phyloP scores from a whole-genome alignment of 2,329 filamentous ascomycete genomes.

The Talaromyces pinophilus region DNA sequence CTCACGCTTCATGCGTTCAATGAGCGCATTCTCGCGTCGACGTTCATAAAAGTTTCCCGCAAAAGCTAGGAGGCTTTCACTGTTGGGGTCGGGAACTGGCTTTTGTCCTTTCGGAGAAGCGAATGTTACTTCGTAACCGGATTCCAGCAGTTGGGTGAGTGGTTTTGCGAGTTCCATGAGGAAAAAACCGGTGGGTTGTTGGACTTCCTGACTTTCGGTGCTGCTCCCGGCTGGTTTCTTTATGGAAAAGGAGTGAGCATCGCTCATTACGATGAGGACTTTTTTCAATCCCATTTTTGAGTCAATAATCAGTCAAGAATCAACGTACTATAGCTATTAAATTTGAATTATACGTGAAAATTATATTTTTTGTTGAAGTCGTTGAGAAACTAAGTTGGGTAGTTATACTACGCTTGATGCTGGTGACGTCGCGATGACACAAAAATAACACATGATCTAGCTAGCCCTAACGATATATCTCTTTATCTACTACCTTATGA shows the following conservation, averaged over 20 bases:
- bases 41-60: constrained; percentile 52
- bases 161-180: constrained; percentile 46
- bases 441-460: background rate
- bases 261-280: constrained; percentile 49
- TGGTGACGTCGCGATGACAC: background rate
- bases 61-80: constrained; percentile 45
- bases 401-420: background rate
- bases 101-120: constrained; percentile 48
- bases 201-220: constrained; percentile 29
- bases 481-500: background rate
- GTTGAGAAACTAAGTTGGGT: background rate
- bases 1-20: constrained; percentile 49
- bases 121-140: constrained; percentile 48
- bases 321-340: background rate
- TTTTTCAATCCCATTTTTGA: constrained; percentile 37
- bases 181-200: constrained; percentile 41
- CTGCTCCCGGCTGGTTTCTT: constrained; percentile 31
- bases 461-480: background rate
- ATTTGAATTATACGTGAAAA: no score
- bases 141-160: constrained; percentile 39
- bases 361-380: background rate
- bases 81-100: constrained; percentile 47
- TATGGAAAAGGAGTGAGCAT: constrained; percentile 43
- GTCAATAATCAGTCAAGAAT: background rate
- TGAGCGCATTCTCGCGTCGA: constrained; percentile 42